Conservation (phyloP, 352 stramenopile genomes). For the Phytopythium vexans region DNA sequence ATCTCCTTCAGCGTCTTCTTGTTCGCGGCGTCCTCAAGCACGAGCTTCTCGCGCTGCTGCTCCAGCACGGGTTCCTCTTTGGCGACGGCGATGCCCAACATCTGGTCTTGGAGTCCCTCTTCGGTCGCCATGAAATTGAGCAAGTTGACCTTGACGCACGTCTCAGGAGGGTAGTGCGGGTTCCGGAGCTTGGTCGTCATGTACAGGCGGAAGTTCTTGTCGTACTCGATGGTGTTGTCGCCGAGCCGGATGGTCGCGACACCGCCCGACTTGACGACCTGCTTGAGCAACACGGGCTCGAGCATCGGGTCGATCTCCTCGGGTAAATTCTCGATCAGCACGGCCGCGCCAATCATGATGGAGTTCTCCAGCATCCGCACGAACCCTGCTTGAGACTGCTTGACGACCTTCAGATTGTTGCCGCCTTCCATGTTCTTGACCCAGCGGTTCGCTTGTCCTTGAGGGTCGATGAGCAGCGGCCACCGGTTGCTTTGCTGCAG, state of each 20-base stretch:
- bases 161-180: slow-evolving; percentile 93
- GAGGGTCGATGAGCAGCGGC: slow-evolving; percentile 96
- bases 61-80: slow-evolving; percentile 93
- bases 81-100: slow-evolving; percentile 94
- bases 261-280: slow-evolving; percentile 88
- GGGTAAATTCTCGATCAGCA: slow-evolving; percentile 93
- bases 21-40: slow-evolving; percentile 93
- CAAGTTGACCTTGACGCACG: slow-evolving; percentile 96
- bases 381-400: slow-evolving; percentile 92
- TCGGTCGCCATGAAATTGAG: slow-evolving; percentile 97
- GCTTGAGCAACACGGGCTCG: slow-evolving; percentile 92
- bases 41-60: slow-evolving; percentile 89
- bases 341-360: slow-evolving; percentile 91
- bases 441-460: slow-evolving; percentile 94
- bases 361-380: slow-evolving; percentile 94
- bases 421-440: slow-evolving; percentile 93
- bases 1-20: slow-evolving; percentile 95
- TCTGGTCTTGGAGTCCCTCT: slow-evolving; percentile 94
- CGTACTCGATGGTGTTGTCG: slow-evolving; percentile 94
- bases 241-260: slow-evolving; percentile 90
- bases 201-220: slow-evolving; percentile 91
- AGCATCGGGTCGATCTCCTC: slow-evolving; percentile 94
- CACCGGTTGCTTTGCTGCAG: slow-evolving; percentile 89
- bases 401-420: slow-evolving; percentile 90
- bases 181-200: slow-evolving; percentile 95